Base-by-base conservation (phyloP, 129 eudicot species). In the Artemisia argyi region DNA sequence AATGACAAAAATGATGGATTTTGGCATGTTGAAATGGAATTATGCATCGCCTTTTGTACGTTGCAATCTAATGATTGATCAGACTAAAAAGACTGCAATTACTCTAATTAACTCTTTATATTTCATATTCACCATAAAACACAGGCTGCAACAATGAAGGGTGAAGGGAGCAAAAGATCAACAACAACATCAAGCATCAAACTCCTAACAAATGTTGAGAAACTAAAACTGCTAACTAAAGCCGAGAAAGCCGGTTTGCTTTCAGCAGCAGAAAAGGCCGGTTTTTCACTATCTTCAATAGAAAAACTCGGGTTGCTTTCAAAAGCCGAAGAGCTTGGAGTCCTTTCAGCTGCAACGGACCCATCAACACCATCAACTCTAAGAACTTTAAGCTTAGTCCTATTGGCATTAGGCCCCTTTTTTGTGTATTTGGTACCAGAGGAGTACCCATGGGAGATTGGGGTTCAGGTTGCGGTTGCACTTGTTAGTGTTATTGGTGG, bases 181-280 rank as follows among this genome's bases (percentile, higher is more conserved):
- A 61, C 20, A 61, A 30, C 66, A 2, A 61, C 18, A 30, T 71
- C 86, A 65, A 58, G 78, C 54, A 87, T 90, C 76, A 93, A 90
- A 83, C 86, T 93, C 3, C 74, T 93, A 30, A 90, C 98, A 22
- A 82, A 96, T 49, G 98, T 93, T 17, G 92, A 89, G 83, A 85
- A 85, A 76, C 81, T 89, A 20, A 81, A 91, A 24, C 96, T 93
- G 3, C 86, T 93, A 26, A 93, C 92, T 28, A 93, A 93, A 85
- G 98, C 98, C 1, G 98, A 93, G 78, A 93, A 89, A 65, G 98
- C 98, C 17, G 98, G 98, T 9, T 72, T 93, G 24, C 85, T 93
- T 13, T 85, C 98, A 0, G 90, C 96, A 18, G 98, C 98, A 13
- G 98, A 93, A 76, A 87, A 87, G 11, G 73, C 73, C 0, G 98